Percentiles rank a stretch among this genome's conserved stretches.
Conservation (phyloP, 1,284 basidiomycete species). For the Bondarzewia mesenterica region DNA sequence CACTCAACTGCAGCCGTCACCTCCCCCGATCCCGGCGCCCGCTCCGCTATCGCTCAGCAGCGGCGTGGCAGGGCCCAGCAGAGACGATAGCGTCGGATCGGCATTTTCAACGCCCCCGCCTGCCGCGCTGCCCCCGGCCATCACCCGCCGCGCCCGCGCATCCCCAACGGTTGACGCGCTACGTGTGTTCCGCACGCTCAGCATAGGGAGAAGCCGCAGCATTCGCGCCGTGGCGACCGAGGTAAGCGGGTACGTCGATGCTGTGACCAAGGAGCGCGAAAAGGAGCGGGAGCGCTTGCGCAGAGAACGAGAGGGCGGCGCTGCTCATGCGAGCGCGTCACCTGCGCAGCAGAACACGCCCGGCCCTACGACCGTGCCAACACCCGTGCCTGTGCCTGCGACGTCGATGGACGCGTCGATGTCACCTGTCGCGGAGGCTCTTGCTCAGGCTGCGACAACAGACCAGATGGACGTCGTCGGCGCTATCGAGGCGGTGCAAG, state of each 20-base stretch:
- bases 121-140: slow-evolving; percentile 6
- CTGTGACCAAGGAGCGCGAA: slow-evolving; percentile 62
- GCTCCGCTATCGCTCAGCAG: slow-evolving; percentile 7
- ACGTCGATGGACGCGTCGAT: too few relatives aligned
- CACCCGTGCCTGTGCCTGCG: background rate
- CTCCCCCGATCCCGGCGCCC: slow-evolving; percentile 23
- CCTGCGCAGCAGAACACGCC: background rate
- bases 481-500: background rate
- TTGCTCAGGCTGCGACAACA: too few relatives aligned
- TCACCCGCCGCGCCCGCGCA: slow-evolving; percentile 13
- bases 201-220: slow-evolving; percentile 15
- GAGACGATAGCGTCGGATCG: background rate
- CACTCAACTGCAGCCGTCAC: slow-evolving; percentile 56
- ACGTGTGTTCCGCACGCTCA: slow-evolving; percentile 26
- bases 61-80: too few relatives aligned
- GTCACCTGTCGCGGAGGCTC: too few relatives aligned
- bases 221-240: slow-evolving; percentile 43
- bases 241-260: slow-evolving; percentile 61
- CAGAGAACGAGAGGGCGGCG: slow-evolving; percentile 40
- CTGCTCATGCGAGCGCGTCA: slow-evolving; percentile 4
- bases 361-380: background rate
- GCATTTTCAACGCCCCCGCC: background rate
- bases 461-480: too few relatives aligned
- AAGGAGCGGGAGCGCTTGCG: slow-evolving; percentile 63
- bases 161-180: slow-evolving; percentile 27